Conservation (phyloP, 352 stramenopile genomes). For the Thalassiosira exigua region DNA sequence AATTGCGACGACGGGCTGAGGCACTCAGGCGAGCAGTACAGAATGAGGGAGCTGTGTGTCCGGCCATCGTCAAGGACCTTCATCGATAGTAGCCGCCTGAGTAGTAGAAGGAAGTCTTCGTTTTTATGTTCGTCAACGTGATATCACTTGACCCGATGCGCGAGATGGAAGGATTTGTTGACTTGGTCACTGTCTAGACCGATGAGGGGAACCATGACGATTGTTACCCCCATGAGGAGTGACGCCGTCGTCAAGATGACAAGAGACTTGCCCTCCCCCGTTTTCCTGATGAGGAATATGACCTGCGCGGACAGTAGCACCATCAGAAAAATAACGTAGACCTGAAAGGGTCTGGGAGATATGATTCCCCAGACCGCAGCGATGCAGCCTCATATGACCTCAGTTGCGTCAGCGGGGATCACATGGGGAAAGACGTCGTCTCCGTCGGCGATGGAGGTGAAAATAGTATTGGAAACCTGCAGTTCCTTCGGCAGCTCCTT, state of each 20-base stretch:
- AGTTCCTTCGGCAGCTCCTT: too few relatives aligned
- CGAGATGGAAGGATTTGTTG: slow-evolving; percentile 4
- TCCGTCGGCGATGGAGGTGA: too few relatives aligned
- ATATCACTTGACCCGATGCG: slow-evolving; percentile 13
- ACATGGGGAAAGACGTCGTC: neutral
- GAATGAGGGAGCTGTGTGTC: slow-evolving; percentile 3
- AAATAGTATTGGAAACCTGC: too few relatives aligned
- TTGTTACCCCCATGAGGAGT: slow-evolving; percentile 13
- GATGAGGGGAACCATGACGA: slow-evolving; percentile 24
- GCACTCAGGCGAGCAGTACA: slow-evolving; percentile 38
- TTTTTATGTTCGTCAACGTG: slow-evolving; percentile 33
- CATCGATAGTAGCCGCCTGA: neutral
- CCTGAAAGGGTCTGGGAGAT: neutral
- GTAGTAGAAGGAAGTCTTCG: neutral
- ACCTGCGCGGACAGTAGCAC: neutral
- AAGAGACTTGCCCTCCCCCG: slow-evolving; percentile 28
- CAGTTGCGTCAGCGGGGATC: neutral
- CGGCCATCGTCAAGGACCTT: neutral
- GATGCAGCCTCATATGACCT: neutral
- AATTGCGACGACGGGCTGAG: neutral
- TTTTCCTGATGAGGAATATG: slow-evolving; percentile 30
- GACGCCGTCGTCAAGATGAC: slow-evolving; percentile 11
- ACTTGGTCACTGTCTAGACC: slow-evolving; percentile 31
- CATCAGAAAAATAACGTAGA: neutral
- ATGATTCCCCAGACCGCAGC: neutral